These are phyloP conservation scores for Malus fusca DNA, from an alignment of 306 rosid genomes.

Conservation along the genomic window DNA sequence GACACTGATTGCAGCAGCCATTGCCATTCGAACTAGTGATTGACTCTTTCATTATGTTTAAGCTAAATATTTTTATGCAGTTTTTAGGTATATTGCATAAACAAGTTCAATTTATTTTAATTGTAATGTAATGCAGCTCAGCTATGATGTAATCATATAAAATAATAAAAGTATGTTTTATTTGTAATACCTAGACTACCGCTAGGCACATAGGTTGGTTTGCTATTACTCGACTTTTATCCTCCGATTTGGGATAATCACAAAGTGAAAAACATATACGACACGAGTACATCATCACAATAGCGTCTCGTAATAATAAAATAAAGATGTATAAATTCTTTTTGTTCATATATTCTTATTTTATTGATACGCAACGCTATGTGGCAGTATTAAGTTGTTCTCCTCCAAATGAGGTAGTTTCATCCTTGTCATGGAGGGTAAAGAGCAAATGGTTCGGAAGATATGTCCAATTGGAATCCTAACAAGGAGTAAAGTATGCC, in stretches of 20 bases:
- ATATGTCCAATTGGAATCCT: background rate
- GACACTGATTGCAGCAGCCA: slow-evolving; percentile 8
- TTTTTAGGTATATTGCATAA: background rate
- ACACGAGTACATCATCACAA: accelerated
- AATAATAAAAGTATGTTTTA: background rate
- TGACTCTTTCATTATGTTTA: no score
- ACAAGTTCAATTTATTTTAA: background rate
- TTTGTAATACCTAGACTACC: background rate
- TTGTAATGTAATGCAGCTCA: background rate
- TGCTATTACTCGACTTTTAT: background rate
- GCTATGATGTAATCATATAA: background rate
- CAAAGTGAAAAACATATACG: no score
- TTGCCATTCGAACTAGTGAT: background rate
- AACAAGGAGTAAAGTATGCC: background rate
- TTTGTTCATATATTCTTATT: no score
- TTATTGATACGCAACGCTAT: no score
- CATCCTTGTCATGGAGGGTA: background rate
- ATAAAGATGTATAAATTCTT: no score
- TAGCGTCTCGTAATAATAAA: no score
- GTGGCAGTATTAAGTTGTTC: no score
- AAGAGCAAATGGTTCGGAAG: background rate
- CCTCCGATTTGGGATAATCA: background rate
- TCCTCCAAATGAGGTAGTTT: no score
- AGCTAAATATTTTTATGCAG: background rate
- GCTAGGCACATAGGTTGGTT: background rate